A percentile compares a stretch with the other conserved stretches of the same genome.
Evolutionary conservation across 106 monocot genomes (phyloP).

Genomic region (Allium fistulosum): DNA sequence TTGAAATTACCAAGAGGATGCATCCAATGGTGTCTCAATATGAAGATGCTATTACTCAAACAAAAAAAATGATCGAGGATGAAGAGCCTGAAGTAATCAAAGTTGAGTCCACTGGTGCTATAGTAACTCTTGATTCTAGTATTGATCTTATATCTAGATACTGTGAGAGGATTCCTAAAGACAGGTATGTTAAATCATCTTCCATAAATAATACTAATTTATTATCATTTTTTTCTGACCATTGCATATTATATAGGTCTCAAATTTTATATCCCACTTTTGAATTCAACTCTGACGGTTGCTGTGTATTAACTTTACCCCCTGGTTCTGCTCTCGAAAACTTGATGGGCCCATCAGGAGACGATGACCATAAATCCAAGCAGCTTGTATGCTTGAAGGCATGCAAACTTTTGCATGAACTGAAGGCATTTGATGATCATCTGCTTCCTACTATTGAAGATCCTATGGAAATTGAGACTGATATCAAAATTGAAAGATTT

Average conservation of each 20-base stretch:
- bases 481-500: slow-evolving; percentile 14
- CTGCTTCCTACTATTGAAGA: slow-evolving; percentile 50
- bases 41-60: slow-evolving; percentile 31
- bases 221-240: background rate
- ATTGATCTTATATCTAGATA: slow-evolving; percentile 59
- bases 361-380: slow-evolving; percentile 56
- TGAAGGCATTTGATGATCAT: slow-evolving; percentile 72
- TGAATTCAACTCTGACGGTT: slow-evolving; percentile 25
- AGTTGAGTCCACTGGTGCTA: slow-evolving; percentile 82
- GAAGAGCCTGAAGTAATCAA: slow-evolving; percentile 34
- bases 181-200: slow-evolving; percentile 42
- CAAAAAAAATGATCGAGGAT: slow-evolving; percentile 7
- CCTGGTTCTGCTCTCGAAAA: slow-evolving; percentile 68
- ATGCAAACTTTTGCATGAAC: slow-evolving; percentile 73
- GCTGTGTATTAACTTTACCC: slow-evolving; percentile 70
- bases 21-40: slow-evolving; percentile 52
- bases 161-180: slow-evolving; percentile 76
- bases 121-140: slow-evolving; percentile 59
- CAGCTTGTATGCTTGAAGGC: slow-evolving; percentile 77
- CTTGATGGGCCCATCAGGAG: slow-evolving; percentile 45
- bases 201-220: no score
- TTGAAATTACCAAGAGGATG: slow-evolving; percentile 52
- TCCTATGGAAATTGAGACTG: slow-evolving; percentile 16
- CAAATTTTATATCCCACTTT: slow-evolving; percentile 53
- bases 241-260: slow-evolving; percentile 25